Evolutionary conservation across 164 flowering plant genomes (phyloP), one percentile per base, ranked within the genome.

Genomic region (Litsea cubeba): DNA sequence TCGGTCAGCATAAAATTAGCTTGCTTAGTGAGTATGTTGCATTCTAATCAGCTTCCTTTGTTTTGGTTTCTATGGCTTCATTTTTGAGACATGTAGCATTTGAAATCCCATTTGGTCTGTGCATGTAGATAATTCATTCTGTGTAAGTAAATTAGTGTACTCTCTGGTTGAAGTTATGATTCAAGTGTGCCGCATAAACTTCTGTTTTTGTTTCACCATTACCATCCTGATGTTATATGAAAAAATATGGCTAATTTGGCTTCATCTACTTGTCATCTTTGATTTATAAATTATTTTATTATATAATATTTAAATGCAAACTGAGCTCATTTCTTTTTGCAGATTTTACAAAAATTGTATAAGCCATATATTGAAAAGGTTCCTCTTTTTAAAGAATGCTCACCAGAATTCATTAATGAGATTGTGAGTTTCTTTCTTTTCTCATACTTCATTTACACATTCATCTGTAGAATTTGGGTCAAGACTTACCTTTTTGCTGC

Each of bases 301-400:
- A 40, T 5, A 7, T 40, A 40, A 40, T 40, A 40, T 7, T 40
- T 40, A 8, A 40, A 40, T 40, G 46, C 11, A 40, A 1, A 40
- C 46, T 8, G n/a, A 54, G n/a, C 60, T 54, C 15, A 54, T 54
- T 20, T 54, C 60, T 54, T 20, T 54, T 74, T 84, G 81, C 94
- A 95, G 99, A 92, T 95, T 69, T 86, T 97, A 12, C 91, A 93
- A 79, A 78, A 78, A 7, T 76, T 95, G 32, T 92, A 95, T 40
- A 82, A 80, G 84, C 76, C 84, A 17, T 81, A 75, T 62, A 79
- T 95, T 71, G 87, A 86, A 76, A 83, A 85, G 35, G 86, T 87
- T 81, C 76, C 91, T 77, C 93, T 93, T 66, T 93, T 93, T 69
- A 85, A 79, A 71, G 97, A 86, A 75, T 93, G 99, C 81, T 90